Evolutionary conservation across 495 filamentous ascomycete genomes (phyloP).

Genomic region (Jackrogersella minutella): DNA sequence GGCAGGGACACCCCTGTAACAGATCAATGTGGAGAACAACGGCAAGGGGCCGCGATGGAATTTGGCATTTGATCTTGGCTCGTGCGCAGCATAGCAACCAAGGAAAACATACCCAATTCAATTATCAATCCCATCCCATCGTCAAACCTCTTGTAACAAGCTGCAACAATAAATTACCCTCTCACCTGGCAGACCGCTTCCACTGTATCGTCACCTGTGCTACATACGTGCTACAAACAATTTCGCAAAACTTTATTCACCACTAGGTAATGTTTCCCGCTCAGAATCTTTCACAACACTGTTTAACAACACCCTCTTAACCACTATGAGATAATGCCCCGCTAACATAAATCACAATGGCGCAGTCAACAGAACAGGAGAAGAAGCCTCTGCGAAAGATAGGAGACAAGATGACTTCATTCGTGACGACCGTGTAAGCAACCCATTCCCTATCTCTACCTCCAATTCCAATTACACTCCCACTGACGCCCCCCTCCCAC

Average conservation of each 20-base stretch:
- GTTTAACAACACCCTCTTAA: not conserved
- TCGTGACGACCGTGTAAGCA: slow-evolving; percentile 61
- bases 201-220: not conserved
- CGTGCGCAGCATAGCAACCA: slow-evolving; percentile 40
- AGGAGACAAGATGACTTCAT: slow-evolving; percentile 55
- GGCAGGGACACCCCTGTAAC: slow-evolving; percentile 21
- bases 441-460: not conserved
- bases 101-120: slow-evolving; percentile 33
- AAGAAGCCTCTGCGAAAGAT: slow-evolving; percentile 26
- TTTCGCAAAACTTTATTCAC: too few species aligned
- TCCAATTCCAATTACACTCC: slow-evolving; percentile 8
- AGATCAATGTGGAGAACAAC: slow-evolving; percentile 28
- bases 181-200: not conserved
- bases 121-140: slow-evolving; percentile 4
- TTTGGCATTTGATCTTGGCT: slow-evolving; percentile 2
- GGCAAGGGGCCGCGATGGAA: slow-evolving; percentile 5
- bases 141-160: not conserved
- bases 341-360: slow-evolving; percentile 36
- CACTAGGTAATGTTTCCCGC: too few species aligned
- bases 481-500: not conserved
- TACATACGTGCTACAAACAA: not conserved
- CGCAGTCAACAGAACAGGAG: slow-evolving; percentile 30
- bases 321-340: not conserved
- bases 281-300: not conserved
- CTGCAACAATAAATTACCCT: not conserved